Percentiles rank a stretch among this genome's conserved stretches.
These are phyloP conservation scores for Nelumbo lutea DNA, from an alignment of 164 flowering plant species.

Conservation along the genomic window DNA sequence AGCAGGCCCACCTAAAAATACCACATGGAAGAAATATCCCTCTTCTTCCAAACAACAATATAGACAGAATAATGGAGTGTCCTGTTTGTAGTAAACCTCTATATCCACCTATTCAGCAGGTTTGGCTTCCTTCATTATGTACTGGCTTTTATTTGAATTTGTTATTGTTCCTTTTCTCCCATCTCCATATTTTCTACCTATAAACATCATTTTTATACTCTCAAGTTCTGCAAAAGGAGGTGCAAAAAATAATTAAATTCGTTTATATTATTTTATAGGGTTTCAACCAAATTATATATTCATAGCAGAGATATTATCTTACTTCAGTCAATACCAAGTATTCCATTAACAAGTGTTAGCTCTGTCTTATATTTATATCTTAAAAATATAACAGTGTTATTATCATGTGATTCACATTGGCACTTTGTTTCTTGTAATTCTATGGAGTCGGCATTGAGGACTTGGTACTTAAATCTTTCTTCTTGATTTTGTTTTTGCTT, in stretches of 20 bases:
- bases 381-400: background rate
- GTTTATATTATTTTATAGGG: background rate
- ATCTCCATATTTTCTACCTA: background rate
- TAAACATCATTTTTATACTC: background rate
- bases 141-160: background rate
- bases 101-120: constrained; percentile 35
- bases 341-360: too few relatives aligned
- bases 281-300: background rate
- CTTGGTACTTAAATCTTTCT: background rate
- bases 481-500: background rate
- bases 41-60: constrained; percentile 14
- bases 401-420: background rate
- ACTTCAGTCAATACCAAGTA: background rate
- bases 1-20: constrained; percentile 11
- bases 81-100: constrained; percentile 26
- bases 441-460: background rate
- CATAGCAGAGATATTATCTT: background rate
- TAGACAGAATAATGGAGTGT: constrained; percentile 27
- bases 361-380: too few relatives aligned
- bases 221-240: background rate
- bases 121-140: constrained; percentile 3
- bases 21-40: constrained; percentile 16
- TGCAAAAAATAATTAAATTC: too few relatives aligned
- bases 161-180: background rate
- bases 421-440: background rate